Conservation (phyloP, 257 asterid species). For the Jaltomata sinuosa region DNA sequence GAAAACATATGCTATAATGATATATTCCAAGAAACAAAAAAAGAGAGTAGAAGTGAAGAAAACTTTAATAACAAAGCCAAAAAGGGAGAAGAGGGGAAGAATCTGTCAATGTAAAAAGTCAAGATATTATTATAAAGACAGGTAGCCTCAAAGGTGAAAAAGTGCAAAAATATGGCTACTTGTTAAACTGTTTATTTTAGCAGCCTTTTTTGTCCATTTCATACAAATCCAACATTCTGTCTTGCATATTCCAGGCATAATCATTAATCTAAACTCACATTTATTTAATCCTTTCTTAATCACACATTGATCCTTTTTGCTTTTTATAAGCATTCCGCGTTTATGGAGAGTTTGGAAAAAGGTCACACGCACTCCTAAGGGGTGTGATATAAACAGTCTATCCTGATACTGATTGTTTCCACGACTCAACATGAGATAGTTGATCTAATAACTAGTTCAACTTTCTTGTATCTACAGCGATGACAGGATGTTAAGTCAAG, state of each 20-base stretch:
- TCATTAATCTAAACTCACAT: background rate
- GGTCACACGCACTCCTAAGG: too few species aligned
- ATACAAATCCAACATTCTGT: background rate
- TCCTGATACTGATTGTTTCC: background rate
- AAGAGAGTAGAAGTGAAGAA: too few species aligned
- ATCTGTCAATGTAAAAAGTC: background rate
- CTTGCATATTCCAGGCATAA: background rate
- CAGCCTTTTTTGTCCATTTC: background rate
- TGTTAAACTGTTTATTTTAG: background rate
- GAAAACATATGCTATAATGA: too few species aligned
- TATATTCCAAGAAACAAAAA: too few species aligned
- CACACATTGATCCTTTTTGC: too few species aligned
- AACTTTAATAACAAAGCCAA: background rate
- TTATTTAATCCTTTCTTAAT: background rate
- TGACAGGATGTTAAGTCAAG: too few species aligned
- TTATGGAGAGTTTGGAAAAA: too few species aligned
- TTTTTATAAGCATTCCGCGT: too few species aligned
- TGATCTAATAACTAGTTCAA: too few species aligned
- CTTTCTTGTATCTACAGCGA: too few species aligned
- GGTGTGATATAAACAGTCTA: background rate
- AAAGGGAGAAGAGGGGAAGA: background rate
- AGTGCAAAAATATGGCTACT: background rate
- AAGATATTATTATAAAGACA: background rate
- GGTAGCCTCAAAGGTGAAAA: background rate
- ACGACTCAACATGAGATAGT: too few species aligned